Base-by-base conservation (phyloP, 2,329 filamentous ascomycete genomes). In the Colletotrichum sp. region DNA sequence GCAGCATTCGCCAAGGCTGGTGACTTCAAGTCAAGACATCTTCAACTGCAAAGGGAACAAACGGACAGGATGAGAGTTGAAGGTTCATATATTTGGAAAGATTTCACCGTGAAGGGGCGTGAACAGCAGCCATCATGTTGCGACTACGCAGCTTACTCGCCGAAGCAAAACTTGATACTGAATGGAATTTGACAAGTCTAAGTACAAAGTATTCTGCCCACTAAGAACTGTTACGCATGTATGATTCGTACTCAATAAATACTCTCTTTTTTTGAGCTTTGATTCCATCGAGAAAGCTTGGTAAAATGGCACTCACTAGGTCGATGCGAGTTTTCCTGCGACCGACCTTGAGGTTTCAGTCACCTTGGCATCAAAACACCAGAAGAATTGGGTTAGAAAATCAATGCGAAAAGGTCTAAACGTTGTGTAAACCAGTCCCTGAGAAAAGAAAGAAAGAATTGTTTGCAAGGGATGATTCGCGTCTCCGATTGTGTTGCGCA, bases 171-270 rank as follows among this genome's bases (percentile, higher is more conserved):
- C 38, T 48, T 48, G 36, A 48, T n/a, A 12, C 9, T n/a, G 9
- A 48, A 48, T n/a, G 38, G 3, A 48, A n/a, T 48, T 4, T 12
- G 18, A 43, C 0, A 9, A n/a, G 36, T 38, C 36, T 38, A n/a
- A n/a, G n/a, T n/a, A 38, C 34, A 8, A 9, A 18, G 15, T 18
- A 43, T 43, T 0, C 36, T 1, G 18, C 0, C 38, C n/a, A 48
- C 18, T 3, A 48, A 1, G 38, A 10, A 0, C 36, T 38, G 16
- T 43, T 18, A 6, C 1, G 16, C 1, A 6, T 3, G 16, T 9
- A 43, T 0, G 0, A 3, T 16, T 0, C 15, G 5, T 8, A 2
- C 2, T 18, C 36, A 38, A 16, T 16, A 1, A 16, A 16, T 3
- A 16, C 1, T 38, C 15, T 38, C 0, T 1, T 18, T 43, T 43